These are phyloP conservation scores for Kwoniella shivajii DNA, from an alignment of 1,284 basidiomycete species.

Conservation along the genomic window DNA sequence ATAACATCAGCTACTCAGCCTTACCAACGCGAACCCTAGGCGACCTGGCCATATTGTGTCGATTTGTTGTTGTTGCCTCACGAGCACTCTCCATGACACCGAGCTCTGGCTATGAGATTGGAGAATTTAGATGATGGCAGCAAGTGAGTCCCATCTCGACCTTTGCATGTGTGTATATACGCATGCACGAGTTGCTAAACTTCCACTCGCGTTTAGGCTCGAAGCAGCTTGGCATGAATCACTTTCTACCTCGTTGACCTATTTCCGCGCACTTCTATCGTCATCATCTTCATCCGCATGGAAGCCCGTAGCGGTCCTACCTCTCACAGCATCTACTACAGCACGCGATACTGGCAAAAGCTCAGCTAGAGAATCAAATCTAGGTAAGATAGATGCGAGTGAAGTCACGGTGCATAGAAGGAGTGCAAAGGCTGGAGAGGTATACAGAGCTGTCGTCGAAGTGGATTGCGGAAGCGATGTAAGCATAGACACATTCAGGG, in stretches of 20 bases:
- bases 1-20: too few relatives aligned
- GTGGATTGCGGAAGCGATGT: constrained; percentile 67
- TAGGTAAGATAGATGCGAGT: constrained; percentile 44
- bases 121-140: constrained; percentile 51
- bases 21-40: too few relatives aligned
- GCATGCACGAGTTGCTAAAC: background rate
- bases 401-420: constrained; percentile 56
- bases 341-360: constrained; percentile 32
- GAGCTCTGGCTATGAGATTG: constrained; percentile 29
- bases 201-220: constrained; percentile 29
- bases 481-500: constrained; percentile 77
- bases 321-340: constrained; percentile 30
- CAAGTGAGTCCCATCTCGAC: constrained; percentile 37
- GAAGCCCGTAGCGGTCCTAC: constrained; percentile 50
- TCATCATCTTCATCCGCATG: constrained; percentile 51
- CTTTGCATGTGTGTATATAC: background rate
- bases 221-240: constrained; percentile 52
- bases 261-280: constrained; percentile 51
- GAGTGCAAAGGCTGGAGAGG: constrained; percentile 63
- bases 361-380: constrained; percentile 23
- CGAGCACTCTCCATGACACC: constrained; percentile 1
- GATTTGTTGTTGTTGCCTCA: too few relatives aligned
- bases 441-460: constrained; percentile 81
- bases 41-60: too few relatives aligned
- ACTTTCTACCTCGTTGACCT: constrained; percentile 44